A percentile compares a stretch with the other conserved stretches of the same genome.
Conservation (phyloP, 148 eudicot genomes). For the Silene uniflora region DNA sequence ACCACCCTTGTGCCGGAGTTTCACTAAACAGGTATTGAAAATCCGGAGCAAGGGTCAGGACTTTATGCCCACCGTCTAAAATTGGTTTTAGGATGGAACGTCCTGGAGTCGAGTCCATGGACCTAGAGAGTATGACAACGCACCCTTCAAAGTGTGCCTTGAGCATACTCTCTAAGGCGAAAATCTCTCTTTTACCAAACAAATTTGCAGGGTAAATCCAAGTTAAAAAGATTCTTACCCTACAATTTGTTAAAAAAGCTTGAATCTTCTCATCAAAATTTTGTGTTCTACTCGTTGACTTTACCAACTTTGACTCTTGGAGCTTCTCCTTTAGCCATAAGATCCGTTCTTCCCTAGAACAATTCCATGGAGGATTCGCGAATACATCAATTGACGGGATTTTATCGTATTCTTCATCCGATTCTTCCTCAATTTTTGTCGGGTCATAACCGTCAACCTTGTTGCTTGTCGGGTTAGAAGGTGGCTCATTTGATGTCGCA, state of each 20-base stretch:
- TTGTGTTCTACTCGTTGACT: constrained; percentile 25
- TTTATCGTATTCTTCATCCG: neutral
- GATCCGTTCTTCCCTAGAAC: constrained; percentile 24
- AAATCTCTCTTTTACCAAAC: constrained; percentile 44
- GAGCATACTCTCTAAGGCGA: constrained; percentile 48
- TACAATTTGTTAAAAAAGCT: constrained; percentile 32
- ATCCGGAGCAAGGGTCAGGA: constrained; percentile 43
- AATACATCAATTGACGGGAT: neutral
- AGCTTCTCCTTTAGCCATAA: constrained; percentile 37
- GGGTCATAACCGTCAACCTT: no score
- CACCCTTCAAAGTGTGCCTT: constrained; percentile 55
- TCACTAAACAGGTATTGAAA: constrained; percentile 31
- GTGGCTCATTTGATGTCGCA: neutral
- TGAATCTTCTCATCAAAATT: constrained; percentile 32
- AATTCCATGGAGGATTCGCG: constrained; percentile 24
- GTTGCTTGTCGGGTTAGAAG: neutral
- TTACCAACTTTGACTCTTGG: constrained; percentile 33
- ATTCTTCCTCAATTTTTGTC: neutral
- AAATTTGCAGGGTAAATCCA: constrained; percentile 49
- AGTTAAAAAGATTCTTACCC: constrained; percentile 50
- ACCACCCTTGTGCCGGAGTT: constrained; percentile 61
- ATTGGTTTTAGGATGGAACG: constrained; percentile 37
- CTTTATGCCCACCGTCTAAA: constrained; percentile 27
- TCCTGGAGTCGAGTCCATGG: constrained; percentile 53
- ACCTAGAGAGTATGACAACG: constrained; percentile 48